Percentiles rank a stretch among this genome's conserved stretches.
These are phyloP conservation scores for Leishmania martiniquensis DNA, from an alignment of 208 protist species.

Conservation along the genomic window DNA sequence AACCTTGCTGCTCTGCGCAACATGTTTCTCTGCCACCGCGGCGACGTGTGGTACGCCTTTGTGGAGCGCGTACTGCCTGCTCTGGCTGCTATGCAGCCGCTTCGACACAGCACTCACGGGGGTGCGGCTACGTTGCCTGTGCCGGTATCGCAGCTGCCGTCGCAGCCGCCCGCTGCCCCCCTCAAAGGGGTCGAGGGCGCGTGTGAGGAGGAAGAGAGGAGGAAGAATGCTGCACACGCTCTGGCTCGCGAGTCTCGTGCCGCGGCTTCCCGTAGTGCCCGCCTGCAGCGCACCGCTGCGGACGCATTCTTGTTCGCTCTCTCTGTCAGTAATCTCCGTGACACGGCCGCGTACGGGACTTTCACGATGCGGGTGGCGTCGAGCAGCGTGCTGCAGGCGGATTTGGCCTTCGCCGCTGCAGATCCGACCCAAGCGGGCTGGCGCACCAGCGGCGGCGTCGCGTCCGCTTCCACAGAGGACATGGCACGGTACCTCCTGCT, in stretches of 20 bases:
- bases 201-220: not conserved
- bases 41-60: conserved; percentile 85
- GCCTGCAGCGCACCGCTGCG: conserved; percentile 23
- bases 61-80: conserved; percentile 50
- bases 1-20: conserved; percentile 57
- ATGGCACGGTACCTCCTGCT: conserved; percentile 51
- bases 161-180: not conserved
- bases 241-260: not conserved
- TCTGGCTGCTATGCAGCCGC: conserved; percentile 11
- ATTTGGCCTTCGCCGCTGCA: conserved; percentile 6
- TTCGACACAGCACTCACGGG: not conserved
- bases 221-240: conserved; percentile 1
- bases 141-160: conserved; percentile 5
- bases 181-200: not conserved
- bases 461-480: conserved; percentile 54
- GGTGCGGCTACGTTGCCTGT: not conserved
- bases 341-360: conserved; percentile 19
- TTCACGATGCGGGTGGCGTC: conserved; percentile 27
- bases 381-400: conserved; percentile 22
- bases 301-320: conserved; percentile 30
- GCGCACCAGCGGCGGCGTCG: not conserved
- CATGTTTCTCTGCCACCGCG: conserved; percentile 84
- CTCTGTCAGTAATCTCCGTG: conserved; percentile 30
- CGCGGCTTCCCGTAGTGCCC: conserved; percentile 16
- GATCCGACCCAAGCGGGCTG: not conserved